These are phyloP conservation scores for Candida ovalis DNA, from an alignment of 805 yeast genomes.

Conservation along the genomic window DNA sequence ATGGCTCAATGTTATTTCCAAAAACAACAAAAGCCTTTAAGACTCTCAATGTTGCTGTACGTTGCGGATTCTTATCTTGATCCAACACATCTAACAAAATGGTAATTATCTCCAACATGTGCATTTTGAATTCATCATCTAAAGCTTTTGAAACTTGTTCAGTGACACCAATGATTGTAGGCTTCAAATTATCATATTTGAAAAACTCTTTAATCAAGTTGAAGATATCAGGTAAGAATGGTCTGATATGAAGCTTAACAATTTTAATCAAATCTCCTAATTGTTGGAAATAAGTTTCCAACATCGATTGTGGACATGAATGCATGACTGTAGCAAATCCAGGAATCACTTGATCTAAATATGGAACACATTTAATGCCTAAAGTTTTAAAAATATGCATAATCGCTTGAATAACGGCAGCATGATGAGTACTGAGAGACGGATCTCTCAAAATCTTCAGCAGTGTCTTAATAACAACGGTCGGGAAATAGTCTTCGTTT, in stretches of 20 bases:
- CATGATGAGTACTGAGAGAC: slow-evolving; percentile 81
- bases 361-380: slow-evolving; percentile 87
- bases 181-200: slow-evolving; percentile 57
- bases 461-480: slow-evolving; percentile 84
- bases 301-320: slow-evolving; percentile 69
- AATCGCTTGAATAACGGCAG: slow-evolving; percentile 90
- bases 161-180: slow-evolving; percentile 71
- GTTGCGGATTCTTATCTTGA: slow-evolving; percentile 58
- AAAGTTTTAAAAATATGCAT: slow-evolving; percentile 86
- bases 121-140: slow-evolving; percentile 88
- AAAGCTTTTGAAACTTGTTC: slow-evolving; percentile 83
- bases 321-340: slow-evolving; percentile 84
- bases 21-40: slow-evolving; percentile 80
- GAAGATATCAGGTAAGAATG: slow-evolving; percentile 73
- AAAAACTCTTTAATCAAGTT: slow-evolving; percentile 74
- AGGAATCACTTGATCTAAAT: slow-evolving; percentile 81
- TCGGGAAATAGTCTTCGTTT: slow-evolving; percentile 88
- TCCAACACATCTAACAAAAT: slow-evolving; percentile 73
- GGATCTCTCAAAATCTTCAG: slow-evolving; percentile 83
- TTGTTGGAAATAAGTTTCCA: slow-evolving; percentile 88
- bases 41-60: slow-evolving; percentile 65
- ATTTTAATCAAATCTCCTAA: slow-evolving; percentile 72
- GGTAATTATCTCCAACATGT: slow-evolving; percentile 74
- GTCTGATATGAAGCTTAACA: slow-evolving; percentile 87
- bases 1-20: slow-evolving; percentile 86